phyloP scores from a whole-genome alignment of 768 basidiomycete genomes.

The Leccinum uliginosum region DNA sequence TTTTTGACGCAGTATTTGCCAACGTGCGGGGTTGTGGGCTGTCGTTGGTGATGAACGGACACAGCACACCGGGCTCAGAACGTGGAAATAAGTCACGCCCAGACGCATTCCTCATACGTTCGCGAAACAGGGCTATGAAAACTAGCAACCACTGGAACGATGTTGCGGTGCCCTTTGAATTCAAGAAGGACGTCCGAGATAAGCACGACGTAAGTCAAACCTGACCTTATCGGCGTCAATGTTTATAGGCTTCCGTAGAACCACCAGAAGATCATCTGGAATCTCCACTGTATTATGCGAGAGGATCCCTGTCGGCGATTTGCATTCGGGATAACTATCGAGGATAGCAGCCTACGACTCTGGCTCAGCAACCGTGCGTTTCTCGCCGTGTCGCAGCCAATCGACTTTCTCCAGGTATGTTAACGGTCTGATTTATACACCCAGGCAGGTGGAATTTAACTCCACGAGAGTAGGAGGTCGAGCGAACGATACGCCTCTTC shows the following conservation, averaged over 20 bases:
- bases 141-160: conserved; percentile 4
- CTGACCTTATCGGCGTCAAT: neutral
- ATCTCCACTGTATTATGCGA: conserved; percentile 7
- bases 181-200: neutral
- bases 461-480: too few species aligned
- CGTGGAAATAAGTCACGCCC: conserved; percentile 3
- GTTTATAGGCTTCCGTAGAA: conserved; percentile 3
- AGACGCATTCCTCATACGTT: neutral
- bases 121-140: neutral
- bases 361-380: conserved; percentile 18
- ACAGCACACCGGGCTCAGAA: neutral
- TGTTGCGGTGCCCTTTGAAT: conserved; percentile 7
- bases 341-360: conserved; percentile 15
- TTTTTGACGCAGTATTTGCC: neutral
- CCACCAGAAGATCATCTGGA: conserved; percentile 23
- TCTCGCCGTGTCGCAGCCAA: neutral
- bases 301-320: neutral
- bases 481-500: too few species aligned
- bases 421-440: neutral
- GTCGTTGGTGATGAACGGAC: too few species aligned
- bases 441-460: too few species aligned
- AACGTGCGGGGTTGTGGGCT: neutral
- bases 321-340: neutral
- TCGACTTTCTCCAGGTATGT: conserved; percentile 4
- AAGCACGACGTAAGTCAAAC: neutral